Evolutionary conservation across 2,329 filamentous ascomycete species (phyloP).

Genomic region (Sphaerulina vaccinii): DNA sequence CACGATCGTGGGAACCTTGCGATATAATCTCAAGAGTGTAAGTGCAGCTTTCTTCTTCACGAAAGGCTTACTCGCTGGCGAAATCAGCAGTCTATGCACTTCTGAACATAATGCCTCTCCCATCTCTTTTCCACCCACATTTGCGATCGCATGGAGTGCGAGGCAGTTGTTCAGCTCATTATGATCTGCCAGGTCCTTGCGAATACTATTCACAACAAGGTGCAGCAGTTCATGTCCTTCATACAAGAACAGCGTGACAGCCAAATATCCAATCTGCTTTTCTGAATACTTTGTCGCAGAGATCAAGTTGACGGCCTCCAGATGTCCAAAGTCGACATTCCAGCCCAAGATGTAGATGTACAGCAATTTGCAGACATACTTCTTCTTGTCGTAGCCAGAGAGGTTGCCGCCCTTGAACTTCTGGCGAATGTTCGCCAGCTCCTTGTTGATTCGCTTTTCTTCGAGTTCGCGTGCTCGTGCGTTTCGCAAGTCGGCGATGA

Average conservation of each 20-base stretch:
- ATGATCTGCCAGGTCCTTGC: slow-evolving; percentile 89
- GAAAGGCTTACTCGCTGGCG: slow-evolving; percentile 90
- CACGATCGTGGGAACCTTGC: slow-evolving; percentile 90
- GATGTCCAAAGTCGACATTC: slow-evolving; percentile 98
- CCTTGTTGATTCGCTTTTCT: slow-evolving; percentile 99
- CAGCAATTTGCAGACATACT: slow-evolving; percentile 99
- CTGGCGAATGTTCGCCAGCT: slow-evolving; percentile 95
- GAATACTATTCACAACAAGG: slow-evolving; percentile 95
- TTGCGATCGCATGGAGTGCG: slow-evolving; percentile 94
- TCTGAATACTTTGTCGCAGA: slow-evolving; percentile 97
- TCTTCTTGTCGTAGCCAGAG: slow-evolving; percentile 98
- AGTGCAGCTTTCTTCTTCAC: slow-evolving; percentile 99
- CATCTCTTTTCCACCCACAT: slow-evolving; percentile 95
- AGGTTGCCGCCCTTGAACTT: slow-evolving; percentile 89
- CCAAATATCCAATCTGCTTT: slow-evolving; percentile 98
- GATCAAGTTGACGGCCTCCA: slow-evolving; percentile 97
- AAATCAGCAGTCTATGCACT: slow-evolving; percentile 90
- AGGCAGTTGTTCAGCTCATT: slow-evolving; percentile 98
- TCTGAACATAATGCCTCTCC: slow-evolving; percentile 88
- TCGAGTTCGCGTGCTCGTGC: slow-evolving; percentile 92
- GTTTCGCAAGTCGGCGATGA: slow-evolving; percentile 95
- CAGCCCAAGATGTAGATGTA: slow-evolving; percentile 99
- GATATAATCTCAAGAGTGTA: slow-evolving; percentile 87
- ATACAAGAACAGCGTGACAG: slow-evolving; percentile 94
- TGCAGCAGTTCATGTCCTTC: slow-evolving; percentile 96